Conservation (phyloP, 257 asterid species). For the Pogostemon cablin region DNA sequence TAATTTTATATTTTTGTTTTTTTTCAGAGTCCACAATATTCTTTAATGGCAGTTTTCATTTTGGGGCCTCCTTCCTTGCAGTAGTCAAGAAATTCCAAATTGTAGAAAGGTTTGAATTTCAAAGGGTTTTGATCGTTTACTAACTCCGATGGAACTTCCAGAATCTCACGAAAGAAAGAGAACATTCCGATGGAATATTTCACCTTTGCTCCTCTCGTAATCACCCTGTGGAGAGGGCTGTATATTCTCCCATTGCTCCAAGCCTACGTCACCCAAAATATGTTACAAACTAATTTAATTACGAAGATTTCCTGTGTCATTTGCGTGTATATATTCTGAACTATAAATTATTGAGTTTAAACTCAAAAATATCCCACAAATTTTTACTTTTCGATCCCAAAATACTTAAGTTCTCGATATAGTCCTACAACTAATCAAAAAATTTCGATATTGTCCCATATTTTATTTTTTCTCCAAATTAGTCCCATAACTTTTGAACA, state of each 20-base stretch:
- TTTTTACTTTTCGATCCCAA: too few species aligned
- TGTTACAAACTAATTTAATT: too few species aligned
- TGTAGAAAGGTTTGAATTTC: slow-evolving; percentile 38
- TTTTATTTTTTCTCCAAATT: too few species aligned
- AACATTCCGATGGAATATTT: slow-evolving; percentile 43
- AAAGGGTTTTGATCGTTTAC: slow-evolving; percentile 42
- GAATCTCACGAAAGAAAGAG: slow-evolving; percentile 30
- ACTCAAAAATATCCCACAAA: too few species aligned
- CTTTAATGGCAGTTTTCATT: slow-evolving; percentile 35
- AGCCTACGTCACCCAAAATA: slow-evolving; percentile 27
- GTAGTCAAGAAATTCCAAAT: slow-evolving; percentile 41
- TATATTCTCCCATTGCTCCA: slow-evolving; percentile 51
- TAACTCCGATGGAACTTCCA: slow-evolving; percentile 43
- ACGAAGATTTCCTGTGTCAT: too few species aligned
- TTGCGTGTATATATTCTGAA: too few species aligned
- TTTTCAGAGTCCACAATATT: slow-evolving; percentile 39
- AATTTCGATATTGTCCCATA: too few species aligned
- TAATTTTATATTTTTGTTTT: neutral
- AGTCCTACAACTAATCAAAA: too few species aligned
- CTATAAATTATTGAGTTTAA: too few species aligned
- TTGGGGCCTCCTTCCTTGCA: slow-evolving; percentile 40
- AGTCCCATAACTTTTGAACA: too few species aligned
- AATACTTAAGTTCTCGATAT: too few species aligned
- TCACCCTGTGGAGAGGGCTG: slow-evolving; percentile 46
- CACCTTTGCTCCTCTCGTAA: slow-evolving; percentile 31